phyloP scores from a whole-genome alignment of 371 early-diverging fungal genomes.

The Rhizopus sp. region DNA sequence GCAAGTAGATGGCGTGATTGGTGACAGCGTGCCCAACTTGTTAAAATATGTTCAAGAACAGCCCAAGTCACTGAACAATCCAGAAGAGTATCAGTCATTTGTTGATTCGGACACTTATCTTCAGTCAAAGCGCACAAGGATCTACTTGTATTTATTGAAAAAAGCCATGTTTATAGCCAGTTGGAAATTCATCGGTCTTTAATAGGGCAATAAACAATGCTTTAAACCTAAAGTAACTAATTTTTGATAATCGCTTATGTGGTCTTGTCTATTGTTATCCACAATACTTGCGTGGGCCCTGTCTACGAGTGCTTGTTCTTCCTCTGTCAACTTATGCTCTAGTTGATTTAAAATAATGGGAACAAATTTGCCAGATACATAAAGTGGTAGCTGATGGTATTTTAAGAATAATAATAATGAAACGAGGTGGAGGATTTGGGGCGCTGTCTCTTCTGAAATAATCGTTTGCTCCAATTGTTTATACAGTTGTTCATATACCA shows the following conservation, averaged over 20 bases:
- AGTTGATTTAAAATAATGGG: slow-evolving; percentile 16
- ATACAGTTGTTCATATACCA: slow-evolving; percentile 11
- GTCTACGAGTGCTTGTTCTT: slow-evolving; percentile 9
- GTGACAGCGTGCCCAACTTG: slow-evolving; percentile 49
- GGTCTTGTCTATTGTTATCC: slow-evolving; percentile 5
- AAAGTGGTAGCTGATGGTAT: slow-evolving; percentile 12
- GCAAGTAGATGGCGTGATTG: slow-evolving; percentile 59
- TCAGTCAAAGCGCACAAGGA: slow-evolving; percentile 13
- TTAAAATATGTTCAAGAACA: background rate
- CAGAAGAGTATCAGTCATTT: slow-evolving; percentile 22
- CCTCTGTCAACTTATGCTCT: background rate
- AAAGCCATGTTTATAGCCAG: slow-evolving; percentile 20
- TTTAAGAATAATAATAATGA: slow-evolving; percentile 19
- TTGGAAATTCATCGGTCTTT: slow-evolving; percentile 19
- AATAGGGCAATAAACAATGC: background rate
- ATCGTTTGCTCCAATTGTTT: slow-evolving; percentile 12
- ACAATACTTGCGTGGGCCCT: slow-evolving; percentile 12
- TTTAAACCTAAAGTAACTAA: background rate
- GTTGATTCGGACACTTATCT: slow-evolving; percentile 22
- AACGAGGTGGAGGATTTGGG: slow-evolving; percentile 18
- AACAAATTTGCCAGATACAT: slow-evolving; percentile 30
- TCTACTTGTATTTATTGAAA: slow-evolving; percentile 22
- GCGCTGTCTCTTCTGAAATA: slow-evolving; percentile 9
- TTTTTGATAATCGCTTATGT: slow-evolving; percentile 7
- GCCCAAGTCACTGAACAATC: slow-evolving; percentile 12